Evolutionary conservation across 805 yeast species (phyloP), one percentile per base, ranked within the genome.

Genomic region (Kodamaea kakaduensis): DNA sequence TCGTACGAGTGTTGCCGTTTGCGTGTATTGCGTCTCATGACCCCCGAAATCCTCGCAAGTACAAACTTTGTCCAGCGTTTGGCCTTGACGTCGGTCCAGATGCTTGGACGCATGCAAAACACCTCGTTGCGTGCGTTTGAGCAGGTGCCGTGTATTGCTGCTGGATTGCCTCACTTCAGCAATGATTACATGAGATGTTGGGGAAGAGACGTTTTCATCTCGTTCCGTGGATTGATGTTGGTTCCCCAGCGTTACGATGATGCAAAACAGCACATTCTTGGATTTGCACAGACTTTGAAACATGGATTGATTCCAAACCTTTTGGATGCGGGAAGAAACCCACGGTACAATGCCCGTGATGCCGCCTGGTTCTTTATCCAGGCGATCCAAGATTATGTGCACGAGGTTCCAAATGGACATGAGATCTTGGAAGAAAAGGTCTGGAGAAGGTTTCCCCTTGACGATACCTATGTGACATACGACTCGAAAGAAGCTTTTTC

Each of bases 131-230:
- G 69, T 17, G 94, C 97, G 2, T 64, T 62, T 25, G 61, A 68
- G 8, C 61, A 69, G 27, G 73, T 78, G 10, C 84, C 95, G 2
- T 76, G 85, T 26, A 69, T 90, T 75, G 96, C 97, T 10, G 98
- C 98, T 1, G 98, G 97, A 1, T 70, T 90, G 42, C 98, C 98
- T 2, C 97, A 88, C 59, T 90, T 90, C 62, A 81, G 93, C 54
- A 75, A 73, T 40, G 87, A 83, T 45, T 89, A 84, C 58, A 88
- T 90, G 96, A 73, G 98, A 58, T 87, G 96, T 56, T 90, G 98
- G 98, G 98, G 98, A 15, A 75, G 98, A 53, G 98, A 90, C 59
- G 95, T 88, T 1, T 93, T 93, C 55, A 82, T 90, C 30, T 75
- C 96, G 0, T 69, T 84, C 27, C 69, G 96, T 42, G 98, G 98